phyloP scores from a whole-genome alignment of 495 filamentous ascomycete species.

The Talaromyces borbonicus region DNA sequence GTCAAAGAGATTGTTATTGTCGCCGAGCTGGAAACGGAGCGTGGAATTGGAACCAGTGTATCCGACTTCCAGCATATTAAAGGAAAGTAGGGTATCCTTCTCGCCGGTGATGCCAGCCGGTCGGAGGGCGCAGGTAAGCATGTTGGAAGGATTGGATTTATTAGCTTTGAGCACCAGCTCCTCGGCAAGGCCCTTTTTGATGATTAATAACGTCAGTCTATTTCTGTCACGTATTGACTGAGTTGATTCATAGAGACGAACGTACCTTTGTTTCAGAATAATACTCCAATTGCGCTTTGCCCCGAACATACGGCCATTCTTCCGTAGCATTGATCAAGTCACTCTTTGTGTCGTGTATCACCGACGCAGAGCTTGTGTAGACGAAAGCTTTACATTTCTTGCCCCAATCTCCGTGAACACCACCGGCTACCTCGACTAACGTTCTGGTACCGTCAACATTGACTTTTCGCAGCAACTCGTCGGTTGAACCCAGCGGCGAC shows the following conservation, averaged over 20 bases:
- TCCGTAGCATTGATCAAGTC: constrained; percentile 89
- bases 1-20: constrained; percentile 69
- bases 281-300: constrained; percentile 67
- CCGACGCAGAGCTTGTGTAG: constrained; percentile 84
- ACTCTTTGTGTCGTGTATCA: constrained; percentile 69
- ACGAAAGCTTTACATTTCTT: constrained; percentile 81
- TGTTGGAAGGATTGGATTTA: constrained; percentile 49
- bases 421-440: constrained; percentile 64
- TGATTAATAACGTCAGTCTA: too few relatives aligned
- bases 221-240: too few relatives aligned
- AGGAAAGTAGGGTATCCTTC: constrained; percentile 67
- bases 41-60: constrained; percentile 42
- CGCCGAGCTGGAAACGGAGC: constrained; percentile 74
- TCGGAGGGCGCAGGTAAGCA: constrained; percentile 72
- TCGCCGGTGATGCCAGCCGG: constrained; percentile 89
- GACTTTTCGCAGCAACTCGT: constrained; percentile 51
- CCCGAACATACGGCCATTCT: constrained; percentile 67
- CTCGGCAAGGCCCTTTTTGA: constrained; percentile 69
- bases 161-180: constrained; percentile 76
- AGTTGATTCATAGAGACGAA: too few relatives aligned
- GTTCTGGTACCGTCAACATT: constrained; percentile 85
- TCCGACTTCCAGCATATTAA: constrained; percentile 39
- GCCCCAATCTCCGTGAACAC: constrained; percentile 44
- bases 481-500: constrained; percentile 40
- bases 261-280: constrained; percentile 81